Evolutionary conservation across 768 basidiomycete species (phyloP), one percentile per base, ranked within the genome.

Genomic region (Tubosaeta sp.): DNA sequence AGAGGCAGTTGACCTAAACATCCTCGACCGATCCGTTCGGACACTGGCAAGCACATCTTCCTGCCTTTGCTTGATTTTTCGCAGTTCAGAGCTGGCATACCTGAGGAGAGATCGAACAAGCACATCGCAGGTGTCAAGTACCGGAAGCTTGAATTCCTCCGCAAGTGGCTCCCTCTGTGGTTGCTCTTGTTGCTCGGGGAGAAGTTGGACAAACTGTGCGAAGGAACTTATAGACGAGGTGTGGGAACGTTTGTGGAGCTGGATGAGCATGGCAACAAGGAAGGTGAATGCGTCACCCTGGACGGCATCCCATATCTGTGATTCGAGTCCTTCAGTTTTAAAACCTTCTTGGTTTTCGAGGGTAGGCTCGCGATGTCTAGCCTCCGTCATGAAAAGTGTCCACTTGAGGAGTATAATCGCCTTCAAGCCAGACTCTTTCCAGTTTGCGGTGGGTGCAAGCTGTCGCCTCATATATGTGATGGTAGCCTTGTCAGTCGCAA

Each of bases 61-160:
- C 65, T 97, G 94, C 29, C 86, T 74, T 56, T 93, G 89, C 62
- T 92, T 91, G 65, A 97, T 87, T 67, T 90, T 90, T 33, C 87
- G 80, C 33, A 90, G 75, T 65, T 89, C 88, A 0, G 88, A 88
- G 7, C 86, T 88, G 3, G 88, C 87, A 54, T 88, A 84, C 0
- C 79, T 83, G 63, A 91, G 83, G 27, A 88, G 68, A 7, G 83
- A 83, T 41, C 86, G 79, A 25, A 94, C 69, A 12, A 93, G 80
- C 1, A 74, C 73, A 63, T 94, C 93, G 55, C 89, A 84, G 6
- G 78, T 76, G 31, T 77, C 71, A 17, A 93, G 69, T 10, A 93
- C 70, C 13, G 74, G 64, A 83, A 55, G 80, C 76, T 27, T 77
- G 56, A 71, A 69, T 27, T 76, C 75, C 16, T 78, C 75, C 0